phyloP scores from a whole-genome alignment of 495 filamentous ascomycete genomes.

The Penicillium silybi region DNA sequence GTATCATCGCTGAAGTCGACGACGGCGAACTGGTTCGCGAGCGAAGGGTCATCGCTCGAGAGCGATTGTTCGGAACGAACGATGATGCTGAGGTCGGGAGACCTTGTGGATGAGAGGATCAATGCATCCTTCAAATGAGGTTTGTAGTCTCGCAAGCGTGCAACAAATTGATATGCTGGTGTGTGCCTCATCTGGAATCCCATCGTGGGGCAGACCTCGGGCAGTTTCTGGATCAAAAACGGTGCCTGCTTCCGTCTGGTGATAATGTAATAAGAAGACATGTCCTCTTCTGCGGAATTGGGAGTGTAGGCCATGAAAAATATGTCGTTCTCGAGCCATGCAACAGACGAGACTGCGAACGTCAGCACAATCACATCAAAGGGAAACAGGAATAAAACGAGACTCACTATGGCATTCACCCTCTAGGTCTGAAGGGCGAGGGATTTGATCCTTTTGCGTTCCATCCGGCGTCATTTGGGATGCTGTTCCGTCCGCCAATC shows the following conservation, averaged over 20 bases:
- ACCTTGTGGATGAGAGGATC: constrained; percentile 75
- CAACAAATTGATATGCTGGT: constrained; percentile 71
- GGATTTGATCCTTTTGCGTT: constrained; percentile 68
- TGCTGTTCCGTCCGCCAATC: constrained; percentile 74
- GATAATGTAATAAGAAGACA: constrained; percentile 71
- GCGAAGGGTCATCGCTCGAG: constrained; percentile 53
- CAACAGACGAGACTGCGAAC: constrained; percentile 70
- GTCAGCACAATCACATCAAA: constrained; percentile 10
- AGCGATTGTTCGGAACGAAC: constrained; percentile 67
- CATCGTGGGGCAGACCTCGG: constrained; percentile 67
- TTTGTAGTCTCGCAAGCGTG: constrained; percentile 70
- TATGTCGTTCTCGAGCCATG: constrained; percentile 84
- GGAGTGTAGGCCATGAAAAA: constrained; percentile 78
- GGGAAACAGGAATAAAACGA: neutral
- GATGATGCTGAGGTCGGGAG: constrained; percentile 71
- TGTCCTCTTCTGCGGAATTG: constrained; percentile 50
- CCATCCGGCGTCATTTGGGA: constrained; percentile 83
- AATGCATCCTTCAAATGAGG: constrained; percentile 76
- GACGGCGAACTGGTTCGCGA: constrained; percentile 64
- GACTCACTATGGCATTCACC: constrained; percentile 61
- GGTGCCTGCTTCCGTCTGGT: constrained; percentile 53
- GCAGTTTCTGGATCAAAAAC: constrained; percentile 68
- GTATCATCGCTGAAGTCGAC: constrained; percentile 73
- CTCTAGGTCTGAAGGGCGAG: constrained; percentile 66
- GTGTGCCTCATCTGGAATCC: constrained; percentile 49